Evolutionary conservation across 345 rosid species (phyloP), one percentile per base, ranked within the genome.

Genomic region (Populus deltoides): DNA sequence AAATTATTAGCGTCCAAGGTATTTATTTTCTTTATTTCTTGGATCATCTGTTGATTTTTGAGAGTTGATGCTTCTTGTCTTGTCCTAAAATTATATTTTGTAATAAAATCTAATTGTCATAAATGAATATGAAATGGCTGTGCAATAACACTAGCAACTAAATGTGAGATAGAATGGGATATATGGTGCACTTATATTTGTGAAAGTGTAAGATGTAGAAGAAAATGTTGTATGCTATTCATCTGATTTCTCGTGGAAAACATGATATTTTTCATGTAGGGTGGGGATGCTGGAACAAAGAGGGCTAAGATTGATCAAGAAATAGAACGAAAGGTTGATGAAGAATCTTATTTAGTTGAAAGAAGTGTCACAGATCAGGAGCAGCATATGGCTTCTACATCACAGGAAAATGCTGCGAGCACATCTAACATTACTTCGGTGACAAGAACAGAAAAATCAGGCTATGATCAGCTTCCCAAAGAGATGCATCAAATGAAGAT

Each of bases 231-330:
- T 24, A 59, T 59, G 27, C 63, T 9, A 59, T 10, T 59, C 25
- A 59, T 59, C 29, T 33, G 55, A 49, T 72, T 53, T 72, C 41
- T 29, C 16, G 18, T 74, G 70, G 45, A 25, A 68, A 59, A 59
- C n/a, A 13, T 59, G 65, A 38, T 61, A 4, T 45, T 68, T 45
- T 79, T 76, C 38, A 1, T 36, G 24, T 73, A 97, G 98, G 93
- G 93, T 75, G 92, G 91, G 39, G 97, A 97, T 81, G 78, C 85
- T 78, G 82, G 90, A 66, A 80, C 81, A 27, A 97, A 92, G 88
- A 94, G 98, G 85, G 88, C 81, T 2, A 96, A 91, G 85, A 81
- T 90, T 33, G 98, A 92, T 84, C 90, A 87, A 88, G 93, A 89
- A 57, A 77, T 69, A 47, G 89, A 83, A 16, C 82, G 25, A 12